Conservation (phyloP, 495 filamentous ascomycete species). For the Cercophora sp. region DNA sequence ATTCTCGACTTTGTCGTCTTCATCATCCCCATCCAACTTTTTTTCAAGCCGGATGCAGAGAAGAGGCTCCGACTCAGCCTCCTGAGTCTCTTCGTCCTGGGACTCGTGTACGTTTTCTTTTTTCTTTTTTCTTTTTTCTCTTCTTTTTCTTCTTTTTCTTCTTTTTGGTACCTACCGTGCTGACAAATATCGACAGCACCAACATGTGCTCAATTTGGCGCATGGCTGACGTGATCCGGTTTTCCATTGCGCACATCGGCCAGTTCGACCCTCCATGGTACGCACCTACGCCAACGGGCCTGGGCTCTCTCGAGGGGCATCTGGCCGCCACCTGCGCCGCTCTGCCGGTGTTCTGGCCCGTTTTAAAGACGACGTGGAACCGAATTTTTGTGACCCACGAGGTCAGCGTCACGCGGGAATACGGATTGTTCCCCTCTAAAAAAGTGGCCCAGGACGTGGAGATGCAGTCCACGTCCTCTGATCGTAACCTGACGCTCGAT, state of each 20-base stretch:
- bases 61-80: slow-evolving; percentile 17
- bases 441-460: background rate
- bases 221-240: background rate
- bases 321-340: slow-evolving; percentile 1
- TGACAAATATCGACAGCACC: background rate
- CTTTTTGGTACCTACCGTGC: too few species aligned
- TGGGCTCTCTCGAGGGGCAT: background rate
- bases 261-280: background rate
- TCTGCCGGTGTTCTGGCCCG: slow-evolving; percentile 1
- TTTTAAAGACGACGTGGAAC: background rate
- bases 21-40: slow-evolving; percentile 27
- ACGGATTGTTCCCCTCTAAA: background rate
- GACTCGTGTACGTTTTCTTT: slow-evolving; percentile 6
- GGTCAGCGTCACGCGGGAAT: slow-evolving; percentile 13
- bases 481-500: background rate
- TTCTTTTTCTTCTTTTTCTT: too few species aligned
- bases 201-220: background rate
- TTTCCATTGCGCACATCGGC: background rate
- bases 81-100: slow-evolving; percentile 26
- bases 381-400: slow-evolving; percentile 31
- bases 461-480: background rate
- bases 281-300: background rate
- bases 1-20: slow-evolving; percentile 29
- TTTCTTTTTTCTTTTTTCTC: too few species aligned
- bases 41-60: slow-evolving; percentile 22